phyloP scores from a whole-genome alignment of 176 grass and related monocot genomes.

The Juncus effusus region DNA sequence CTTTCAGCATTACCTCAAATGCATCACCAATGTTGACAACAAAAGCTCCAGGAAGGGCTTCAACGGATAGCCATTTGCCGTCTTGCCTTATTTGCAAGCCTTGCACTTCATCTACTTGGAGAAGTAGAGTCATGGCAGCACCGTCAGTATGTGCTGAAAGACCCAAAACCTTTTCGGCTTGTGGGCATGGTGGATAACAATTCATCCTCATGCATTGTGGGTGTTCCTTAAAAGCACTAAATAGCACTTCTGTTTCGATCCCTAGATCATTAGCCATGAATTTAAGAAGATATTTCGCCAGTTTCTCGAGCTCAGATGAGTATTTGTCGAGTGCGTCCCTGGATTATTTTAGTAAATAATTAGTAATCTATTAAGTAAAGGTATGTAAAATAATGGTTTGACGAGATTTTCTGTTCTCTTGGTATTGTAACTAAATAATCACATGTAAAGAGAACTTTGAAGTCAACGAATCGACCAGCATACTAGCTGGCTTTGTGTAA shows the following conservation, averaged over 20 bases:
- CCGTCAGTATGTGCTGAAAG: slow-evolving; percentile 31
- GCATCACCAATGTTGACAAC: slow-evolving; percentile 38
- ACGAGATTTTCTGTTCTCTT: no score
- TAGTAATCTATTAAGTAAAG: no score
- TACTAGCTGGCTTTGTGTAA: no score
- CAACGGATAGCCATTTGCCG: slow-evolving; percentile 24
- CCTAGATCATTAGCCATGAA: slow-evolving; percentile 32
- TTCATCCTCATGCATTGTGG: slow-evolving; percentile 27
- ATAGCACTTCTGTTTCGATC: slow-evolving; percentile 22
- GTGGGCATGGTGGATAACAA: slow-evolving; percentile 38
- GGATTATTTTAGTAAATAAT: not conserved
- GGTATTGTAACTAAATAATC: no score
- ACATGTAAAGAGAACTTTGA: no score
- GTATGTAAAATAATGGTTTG: no score
- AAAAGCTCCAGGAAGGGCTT: slow-evolving; percentile 29
- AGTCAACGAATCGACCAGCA: no score
- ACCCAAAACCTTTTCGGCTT: slow-evolving; percentile 27
- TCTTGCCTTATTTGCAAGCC: slow-evolving; percentile 36
- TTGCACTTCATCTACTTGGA: slow-evolving; percentile 30
- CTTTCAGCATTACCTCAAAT: slow-evolving; percentile 28
- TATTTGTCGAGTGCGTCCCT: slow-evolving; percentile 25
- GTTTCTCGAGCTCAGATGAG: slow-evolving; percentile 8
- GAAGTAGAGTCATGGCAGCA: slow-evolving; percentile 26
- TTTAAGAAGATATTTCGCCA: slow-evolving; percentile 13
- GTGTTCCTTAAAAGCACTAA: slow-evolving; percentile 24